Percentiles rank a stretch among this genome's conserved stretches.
These are phyloP conservation scores for Lactarius pseudohatsudake DNA, from an alignment of 768 basidiomycete genomes.

Conservation along the genomic window DNA sequence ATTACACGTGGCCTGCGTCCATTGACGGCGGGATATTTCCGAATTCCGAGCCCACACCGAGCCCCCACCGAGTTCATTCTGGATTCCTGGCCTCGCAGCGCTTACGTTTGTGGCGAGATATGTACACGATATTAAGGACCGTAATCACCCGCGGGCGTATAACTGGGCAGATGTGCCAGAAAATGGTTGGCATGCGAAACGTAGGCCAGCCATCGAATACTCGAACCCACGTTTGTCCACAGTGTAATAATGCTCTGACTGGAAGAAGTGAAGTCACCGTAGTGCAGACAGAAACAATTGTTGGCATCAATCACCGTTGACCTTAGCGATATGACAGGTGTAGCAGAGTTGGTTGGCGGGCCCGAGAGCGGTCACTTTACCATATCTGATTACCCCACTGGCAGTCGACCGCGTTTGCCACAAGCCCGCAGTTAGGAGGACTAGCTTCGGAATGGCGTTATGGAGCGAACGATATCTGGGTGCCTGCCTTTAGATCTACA, in stretches of 20 bases:
- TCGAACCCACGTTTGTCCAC: slow-evolving; percentile 1
- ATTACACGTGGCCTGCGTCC: neutral
- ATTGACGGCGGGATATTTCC: neutral
- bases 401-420: neutral
- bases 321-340: neutral
- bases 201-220: neutral
- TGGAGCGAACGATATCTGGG: neutral
- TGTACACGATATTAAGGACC: slow-evolving; percentile 38
- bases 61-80: neutral
- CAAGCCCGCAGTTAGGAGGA: neutral
- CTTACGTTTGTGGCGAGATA: slow-evolving; percentile 18
- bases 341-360: neutral
- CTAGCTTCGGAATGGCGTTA: neutral
- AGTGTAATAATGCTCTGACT: neutral
- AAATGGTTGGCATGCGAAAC: slow-evolving; percentile 29
- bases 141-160: slow-evolving; percentile 40
- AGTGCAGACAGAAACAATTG: neutral
- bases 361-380: neutral
- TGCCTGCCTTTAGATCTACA: neutral
- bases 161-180: slow-evolving; percentile 41
- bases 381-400: neutral
- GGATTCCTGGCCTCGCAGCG: neutral
- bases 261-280: neutral
- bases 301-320: neutral
- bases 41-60: neutral